Conservation (phyloP, 345 rosid species). For the Draba incana region DNA sequence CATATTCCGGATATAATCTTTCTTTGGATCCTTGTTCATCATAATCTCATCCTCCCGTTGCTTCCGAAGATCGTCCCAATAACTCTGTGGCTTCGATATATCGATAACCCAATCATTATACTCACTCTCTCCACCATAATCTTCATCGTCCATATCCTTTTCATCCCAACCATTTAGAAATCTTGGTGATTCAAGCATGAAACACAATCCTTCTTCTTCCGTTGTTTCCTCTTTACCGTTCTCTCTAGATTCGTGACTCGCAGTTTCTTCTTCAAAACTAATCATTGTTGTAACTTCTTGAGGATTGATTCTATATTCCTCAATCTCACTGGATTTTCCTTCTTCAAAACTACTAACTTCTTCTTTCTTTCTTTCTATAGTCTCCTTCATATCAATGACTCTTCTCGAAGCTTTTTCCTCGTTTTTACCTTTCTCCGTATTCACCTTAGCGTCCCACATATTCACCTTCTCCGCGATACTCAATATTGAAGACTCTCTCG, state of each 20-base stretch:
- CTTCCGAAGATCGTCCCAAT: conserved; percentile 69
- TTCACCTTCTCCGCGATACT: conserved; percentile 21
- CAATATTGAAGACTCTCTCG: conserved; percentile 3
- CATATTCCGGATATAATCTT: conserved; percentile 60
- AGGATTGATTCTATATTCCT: conserved; percentile 8
- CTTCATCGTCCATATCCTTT: neutral
- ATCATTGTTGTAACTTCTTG: conserved; percentile 5
- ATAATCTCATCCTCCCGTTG: conserved; percentile 63
- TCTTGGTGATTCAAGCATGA: conserved; percentile 2
- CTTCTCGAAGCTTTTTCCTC: neutral
- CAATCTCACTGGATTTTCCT: neutral
- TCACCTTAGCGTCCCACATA: conserved; percentile 8
- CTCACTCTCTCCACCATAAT: conserved; percentile 33
- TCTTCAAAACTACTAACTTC: conserved; percentile 14
- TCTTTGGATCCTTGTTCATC: conserved; percentile 43
- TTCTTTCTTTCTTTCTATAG: conserved; percentile 4
- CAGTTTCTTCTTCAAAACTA: conserved; percentile 23
- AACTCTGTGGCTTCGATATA: conserved; percentile 70
- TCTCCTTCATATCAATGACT: conserved; percentile 14
- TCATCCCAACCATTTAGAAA: conserved; percentile 7
- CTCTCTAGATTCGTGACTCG: neutral
- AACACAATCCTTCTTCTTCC: conserved; percentile 10
- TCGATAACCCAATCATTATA: conserved; percentile 59
- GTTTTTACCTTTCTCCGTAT: neutral
- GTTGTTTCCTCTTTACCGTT: neutral